Evolutionary conservation across 2,329 filamentous ascomycete genomes (phyloP).

Genomic region (Ophiostoma sp.): DNA sequence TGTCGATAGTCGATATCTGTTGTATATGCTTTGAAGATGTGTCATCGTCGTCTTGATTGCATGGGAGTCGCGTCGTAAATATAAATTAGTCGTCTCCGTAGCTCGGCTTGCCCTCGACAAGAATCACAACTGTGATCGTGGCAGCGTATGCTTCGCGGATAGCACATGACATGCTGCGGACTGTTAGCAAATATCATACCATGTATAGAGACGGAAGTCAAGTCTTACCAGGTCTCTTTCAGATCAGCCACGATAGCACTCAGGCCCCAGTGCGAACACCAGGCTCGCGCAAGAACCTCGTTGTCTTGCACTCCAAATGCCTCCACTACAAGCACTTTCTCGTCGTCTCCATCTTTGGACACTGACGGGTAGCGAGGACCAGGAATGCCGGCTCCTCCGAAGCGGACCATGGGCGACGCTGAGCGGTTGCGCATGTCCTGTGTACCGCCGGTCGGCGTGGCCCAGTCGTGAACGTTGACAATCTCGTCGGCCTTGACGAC

Average conservation of each 20-base stretch:
- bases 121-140: conserved; percentile 65
- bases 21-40: background rate
- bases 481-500: conserved; percentile 59
- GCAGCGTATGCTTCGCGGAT: conserved; percentile 72
- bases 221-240: conserved; percentile 58
- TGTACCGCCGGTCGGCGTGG: conserved; percentile 31
- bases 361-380: conserved; percentile 25
- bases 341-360: conserved; percentile 46
- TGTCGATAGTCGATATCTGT: conserved; percentile 6
- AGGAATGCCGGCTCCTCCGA: conserved; percentile 23
- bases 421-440: conserved; percentile 27
- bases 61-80: background rate
- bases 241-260: conserved; percentile 66
- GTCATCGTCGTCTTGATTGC: background rate
- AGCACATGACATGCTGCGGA: conserved; percentile 61
- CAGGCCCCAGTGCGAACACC: conserved; percentile 71
- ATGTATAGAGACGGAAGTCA: background rate
- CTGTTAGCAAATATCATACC: background rate
- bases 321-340: conserved; percentile 65
- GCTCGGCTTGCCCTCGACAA: conserved; percentile 45
- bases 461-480: conserved; percentile 63
- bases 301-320: conserved; percentile 69
- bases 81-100: conserved; percentile 25
- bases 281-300: conserved; percentile 69
- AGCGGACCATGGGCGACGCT: conserved; percentile 25